A percentile compares a stretch with the other conserved stretches of the same genome.
phyloP scores from a whole-genome alignment of 1,139 yeast species.

The Geotrichum bryndzae region DNA sequence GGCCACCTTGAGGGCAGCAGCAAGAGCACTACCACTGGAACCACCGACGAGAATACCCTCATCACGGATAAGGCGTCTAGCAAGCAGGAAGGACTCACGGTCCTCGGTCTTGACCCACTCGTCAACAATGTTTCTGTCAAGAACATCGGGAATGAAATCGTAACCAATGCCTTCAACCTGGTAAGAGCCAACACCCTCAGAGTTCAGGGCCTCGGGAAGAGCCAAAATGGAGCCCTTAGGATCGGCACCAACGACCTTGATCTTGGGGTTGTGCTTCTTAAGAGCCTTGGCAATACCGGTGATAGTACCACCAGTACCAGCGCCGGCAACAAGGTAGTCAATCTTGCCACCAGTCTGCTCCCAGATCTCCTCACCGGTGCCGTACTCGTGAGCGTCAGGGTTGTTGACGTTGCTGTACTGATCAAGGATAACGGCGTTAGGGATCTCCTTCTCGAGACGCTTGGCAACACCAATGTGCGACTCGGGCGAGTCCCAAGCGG shows the following conservation, averaged over 20 bases:
- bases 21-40: conserved; percentile 78
- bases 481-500: conserved; percentile 91
- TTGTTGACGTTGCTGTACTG: conserved; percentile 76
- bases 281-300: conserved; percentile 72
- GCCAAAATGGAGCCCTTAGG: conserved; percentile 86
- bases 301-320: conserved; percentile 85
- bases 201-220: conserved; percentile 67
- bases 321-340: conserved; percentile 79
- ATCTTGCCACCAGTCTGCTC: conserved; percentile 70
- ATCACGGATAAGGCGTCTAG: conserved; percentile 76
- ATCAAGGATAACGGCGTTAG: conserved; percentile 78
- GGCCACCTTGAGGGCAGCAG: conserved; percentile 71
- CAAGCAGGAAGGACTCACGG: conserved; percentile 70
- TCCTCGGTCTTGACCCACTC: conserved; percentile 86
- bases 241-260: conserved; percentile 73
- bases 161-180: conserved; percentile 91
- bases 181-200: conserved; percentile 49
- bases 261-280: conserved; percentile 61
- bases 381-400: conserved; percentile 78
- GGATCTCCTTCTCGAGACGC: conserved; percentile 75
- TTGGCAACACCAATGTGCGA: conserved; percentile 86
- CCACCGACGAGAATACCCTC: conserved; percentile 90
- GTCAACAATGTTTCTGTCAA: conserved; percentile 62
- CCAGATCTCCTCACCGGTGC: conserved; percentile 85
- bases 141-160: conserved; percentile 80